These are phyloP conservation scores for Oleoguttula mirabilis DNA, from an alignment of 495 filamentous ascomycete species.

Conservation along the genomic window DNA sequence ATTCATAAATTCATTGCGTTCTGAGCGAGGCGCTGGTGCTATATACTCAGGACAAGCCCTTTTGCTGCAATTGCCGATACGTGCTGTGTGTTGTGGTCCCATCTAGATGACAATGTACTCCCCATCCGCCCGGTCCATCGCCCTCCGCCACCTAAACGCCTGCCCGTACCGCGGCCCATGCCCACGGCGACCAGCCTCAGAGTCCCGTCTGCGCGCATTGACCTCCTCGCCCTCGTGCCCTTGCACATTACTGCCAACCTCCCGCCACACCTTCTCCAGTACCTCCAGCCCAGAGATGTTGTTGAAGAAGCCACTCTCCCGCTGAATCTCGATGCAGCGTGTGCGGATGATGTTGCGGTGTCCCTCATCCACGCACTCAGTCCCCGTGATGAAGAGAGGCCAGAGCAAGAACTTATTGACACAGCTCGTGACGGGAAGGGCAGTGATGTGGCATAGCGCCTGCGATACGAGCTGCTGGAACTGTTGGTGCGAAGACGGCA, in stretches of 20 bases:
- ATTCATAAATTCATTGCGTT: neutral
- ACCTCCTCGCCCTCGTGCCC: constrained; percentile 20
- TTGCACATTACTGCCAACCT: constrained; percentile 27
- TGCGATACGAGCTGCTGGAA: constrained; percentile 74
- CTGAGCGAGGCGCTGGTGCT: neutral
- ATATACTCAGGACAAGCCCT: neutral
- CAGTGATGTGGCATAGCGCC: constrained; percentile 68
- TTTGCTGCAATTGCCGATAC: neutral
- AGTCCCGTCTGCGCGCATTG: constrained; percentile 23
- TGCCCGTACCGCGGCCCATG: constrained; percentile 22
- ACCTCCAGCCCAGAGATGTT: constrained; percentile 78
- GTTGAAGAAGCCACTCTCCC: constrained; percentile 82
- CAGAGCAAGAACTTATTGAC: constrained; percentile 84
- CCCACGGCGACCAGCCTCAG: constrained; percentile 22
- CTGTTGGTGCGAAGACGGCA: constrained; percentile 62
- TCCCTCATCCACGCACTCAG: constrained; percentile 74
- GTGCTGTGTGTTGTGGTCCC: no score
- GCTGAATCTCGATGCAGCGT: constrained; percentile 74
- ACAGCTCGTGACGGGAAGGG: constrained; percentile 51
- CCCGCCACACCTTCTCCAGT: constrained; percentile 69
- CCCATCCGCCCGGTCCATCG: constrained; percentile 63
- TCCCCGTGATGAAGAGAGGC: constrained; percentile 85
- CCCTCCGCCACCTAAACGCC: constrained; percentile 65
- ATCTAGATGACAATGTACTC: constrained; percentile 90
- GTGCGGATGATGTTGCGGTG: constrained; percentile 66